Evolutionary conservation across 257 asterid genomes (phyloP).

Genomic region (Nicotiana sylvestris): DNA sequence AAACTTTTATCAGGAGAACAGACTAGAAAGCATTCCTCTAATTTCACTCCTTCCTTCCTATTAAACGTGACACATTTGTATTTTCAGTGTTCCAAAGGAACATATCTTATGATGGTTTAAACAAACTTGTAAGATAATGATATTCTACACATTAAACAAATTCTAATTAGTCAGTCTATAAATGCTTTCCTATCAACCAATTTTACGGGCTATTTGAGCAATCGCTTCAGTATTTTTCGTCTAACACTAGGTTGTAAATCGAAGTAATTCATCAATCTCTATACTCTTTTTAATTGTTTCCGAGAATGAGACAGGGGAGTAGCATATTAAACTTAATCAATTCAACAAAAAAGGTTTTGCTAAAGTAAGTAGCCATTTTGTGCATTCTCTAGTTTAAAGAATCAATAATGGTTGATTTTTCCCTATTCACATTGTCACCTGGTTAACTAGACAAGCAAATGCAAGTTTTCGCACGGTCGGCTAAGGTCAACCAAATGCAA

Average conservation of each 20-base stretch:
- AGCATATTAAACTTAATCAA: not conserved
- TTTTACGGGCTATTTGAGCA: not conserved
- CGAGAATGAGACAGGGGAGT: not conserved
- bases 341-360: not conserved
- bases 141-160: not conserved
- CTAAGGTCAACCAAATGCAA: not conserved
- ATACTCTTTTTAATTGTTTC: not conserved
- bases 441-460: not conserved
- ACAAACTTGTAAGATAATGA: not conserved
- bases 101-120: not conserved
- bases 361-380: not conserved
- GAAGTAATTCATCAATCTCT: not conserved
- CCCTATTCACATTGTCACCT: not conserved
- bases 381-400: not conserved
- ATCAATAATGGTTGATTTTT: not conserved
- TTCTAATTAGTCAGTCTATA: not conserved
- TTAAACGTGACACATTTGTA: not conserved
- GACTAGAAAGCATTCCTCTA: not conserved
- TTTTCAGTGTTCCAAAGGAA: not conserved
- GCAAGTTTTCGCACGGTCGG: not conserved
- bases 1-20: not conserved
- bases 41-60: not conserved
- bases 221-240: not conserved
- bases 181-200: conserved; percentile 3
- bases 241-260: not conserved